These are phyloP conservation scores for Saccharomycopsis phalli DNA, from an alignment of 1,139 yeast genomes.

Conservation along the genomic window DNA sequence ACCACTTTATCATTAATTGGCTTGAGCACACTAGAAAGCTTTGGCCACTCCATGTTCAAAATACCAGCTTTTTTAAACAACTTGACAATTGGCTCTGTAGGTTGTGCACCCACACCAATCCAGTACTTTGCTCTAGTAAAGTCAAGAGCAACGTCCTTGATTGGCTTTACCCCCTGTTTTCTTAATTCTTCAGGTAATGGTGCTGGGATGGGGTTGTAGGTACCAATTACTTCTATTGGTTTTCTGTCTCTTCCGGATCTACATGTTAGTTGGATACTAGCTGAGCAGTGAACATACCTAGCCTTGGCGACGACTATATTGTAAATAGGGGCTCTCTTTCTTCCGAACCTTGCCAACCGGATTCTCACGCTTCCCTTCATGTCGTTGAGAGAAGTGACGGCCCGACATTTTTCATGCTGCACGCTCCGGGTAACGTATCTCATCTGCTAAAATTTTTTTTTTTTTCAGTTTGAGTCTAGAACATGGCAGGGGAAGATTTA, in stretches of 20 bases:
- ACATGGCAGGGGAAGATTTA: conserved; percentile 26
- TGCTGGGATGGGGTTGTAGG: conserved; percentile 77
- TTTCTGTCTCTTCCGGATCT: conserved; percentile 66
- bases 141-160: conserved; percentile 75
- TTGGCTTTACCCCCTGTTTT: conserved; percentile 46
- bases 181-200: conserved; percentile 56
- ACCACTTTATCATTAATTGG: conserved; percentile 9
- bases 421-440: not conserved
- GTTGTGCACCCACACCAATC: conserved; percentile 98
- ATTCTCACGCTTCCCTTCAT: conserved; percentile 54
- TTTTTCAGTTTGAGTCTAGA: not conserved
- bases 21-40: conserved; percentile 11
- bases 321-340: conserved; percentile 78
- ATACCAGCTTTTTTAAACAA: conserved; percentile 73
- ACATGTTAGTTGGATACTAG: not conserved
- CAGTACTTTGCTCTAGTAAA: conserved; percentile 92
- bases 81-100: conserved; percentile 72
- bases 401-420: not conserved
- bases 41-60: conserved; percentile 59
- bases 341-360: conserved; percentile 87
- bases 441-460: conserved; percentile 4
- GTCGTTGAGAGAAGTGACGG: not conserved
- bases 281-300: conserved; percentile 26
- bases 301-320: conserved; percentile 85
- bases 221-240: conserved; percentile 93